A percentile compares a stretch with the other conserved stretches of the same genome.
Evolutionary conservation across 805 yeast species (phyloP).

Genomic region (Candida parachauliodes): DNA sequence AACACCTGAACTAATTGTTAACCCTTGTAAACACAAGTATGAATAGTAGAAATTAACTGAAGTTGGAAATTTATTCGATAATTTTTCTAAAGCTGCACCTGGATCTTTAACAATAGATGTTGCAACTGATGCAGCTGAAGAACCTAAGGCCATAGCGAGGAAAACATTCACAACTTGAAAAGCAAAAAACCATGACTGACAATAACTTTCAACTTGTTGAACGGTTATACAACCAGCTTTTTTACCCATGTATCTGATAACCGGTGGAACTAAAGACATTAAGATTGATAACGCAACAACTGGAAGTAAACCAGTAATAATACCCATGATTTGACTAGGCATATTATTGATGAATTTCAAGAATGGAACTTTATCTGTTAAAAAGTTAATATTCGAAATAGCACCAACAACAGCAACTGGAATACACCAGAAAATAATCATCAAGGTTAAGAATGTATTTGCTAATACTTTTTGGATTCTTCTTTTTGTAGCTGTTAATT

Average conservation of each 20-base stretch:
- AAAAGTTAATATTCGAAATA: conserved; percentile 61
- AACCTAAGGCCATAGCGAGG: conserved; percentile 76
- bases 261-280: conserved; percentile 63
- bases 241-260: conserved; percentile 67
- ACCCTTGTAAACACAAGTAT: conserved; percentile 78
- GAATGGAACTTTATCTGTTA: conserved; percentile 51
- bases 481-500: conserved; percentile 56
- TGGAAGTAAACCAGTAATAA: conserved; percentile 67
- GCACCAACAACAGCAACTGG: conserved; percentile 80
- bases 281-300: conserved; percentile 61
- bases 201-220: conserved; percentile 72
- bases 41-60: conserved; percentile 88
- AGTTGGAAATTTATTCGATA: conserved; percentile 78
- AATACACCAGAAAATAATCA: conserved; percentile 66
- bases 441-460: conserved; percentile 55
- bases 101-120: conserved; percentile 68
- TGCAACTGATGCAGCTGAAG: conserved; percentile 79
- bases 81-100: conserved; percentile 61
- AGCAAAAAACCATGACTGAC: conserved; percentile 86
- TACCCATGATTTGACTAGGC: conserved; percentile 54
- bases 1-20: conserved; percentile 71
- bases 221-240: conserved; percentile 67
- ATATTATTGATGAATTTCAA: conserved; percentile 54
- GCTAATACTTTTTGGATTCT: conserved; percentile 56
- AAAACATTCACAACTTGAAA: conserved; percentile 91